Evolutionary conservation across 2,329 filamentous ascomycete species (phyloP).

Genomic region (Calonectria crousiana): DNA sequence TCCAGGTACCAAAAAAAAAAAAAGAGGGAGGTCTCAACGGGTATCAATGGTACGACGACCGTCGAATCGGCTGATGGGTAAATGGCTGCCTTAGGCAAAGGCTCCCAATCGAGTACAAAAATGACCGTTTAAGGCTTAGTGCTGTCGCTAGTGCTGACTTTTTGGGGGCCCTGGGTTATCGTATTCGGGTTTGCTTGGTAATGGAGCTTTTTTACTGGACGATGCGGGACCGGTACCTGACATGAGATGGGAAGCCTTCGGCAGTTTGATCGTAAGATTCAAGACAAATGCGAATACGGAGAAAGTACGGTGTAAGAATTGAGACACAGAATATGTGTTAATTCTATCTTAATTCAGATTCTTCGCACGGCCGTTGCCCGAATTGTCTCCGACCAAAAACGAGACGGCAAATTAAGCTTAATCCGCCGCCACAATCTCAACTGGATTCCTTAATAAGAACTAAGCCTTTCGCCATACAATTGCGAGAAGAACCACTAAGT

Average conservation of each 20-base stretch:
- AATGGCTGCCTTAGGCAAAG: not conserved
- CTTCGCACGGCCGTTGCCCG: not conserved
- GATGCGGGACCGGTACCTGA: not conserved
- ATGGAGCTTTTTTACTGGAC: not conserved
- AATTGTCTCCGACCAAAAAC: not conserved
- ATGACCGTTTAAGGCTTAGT: not conserved
- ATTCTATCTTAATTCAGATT: not conserved
- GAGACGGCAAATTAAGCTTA: not conserved
- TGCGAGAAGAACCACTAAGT: not conserved
- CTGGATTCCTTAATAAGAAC: not conserved
- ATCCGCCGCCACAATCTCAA: not conserved
- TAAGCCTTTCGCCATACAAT: not conserved
- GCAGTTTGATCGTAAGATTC: not conserved
- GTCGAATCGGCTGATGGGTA: not conserved
- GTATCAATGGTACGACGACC: not conserved
- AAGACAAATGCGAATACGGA: not conserved
- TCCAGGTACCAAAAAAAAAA: not conserved
- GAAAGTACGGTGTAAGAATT: not conserved
- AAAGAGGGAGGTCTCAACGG: not conserved
- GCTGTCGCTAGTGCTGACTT: not conserved
- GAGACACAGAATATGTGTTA: not conserved
- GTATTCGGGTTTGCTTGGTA: not conserved
- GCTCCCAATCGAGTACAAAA: not conserved
- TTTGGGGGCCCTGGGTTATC: not conserved
- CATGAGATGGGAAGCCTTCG: not conserved